Evolutionary conservation across 495 filamentous ascomycete genomes (phyloP).

Genomic region (Aspergillus affinis): DNA sequence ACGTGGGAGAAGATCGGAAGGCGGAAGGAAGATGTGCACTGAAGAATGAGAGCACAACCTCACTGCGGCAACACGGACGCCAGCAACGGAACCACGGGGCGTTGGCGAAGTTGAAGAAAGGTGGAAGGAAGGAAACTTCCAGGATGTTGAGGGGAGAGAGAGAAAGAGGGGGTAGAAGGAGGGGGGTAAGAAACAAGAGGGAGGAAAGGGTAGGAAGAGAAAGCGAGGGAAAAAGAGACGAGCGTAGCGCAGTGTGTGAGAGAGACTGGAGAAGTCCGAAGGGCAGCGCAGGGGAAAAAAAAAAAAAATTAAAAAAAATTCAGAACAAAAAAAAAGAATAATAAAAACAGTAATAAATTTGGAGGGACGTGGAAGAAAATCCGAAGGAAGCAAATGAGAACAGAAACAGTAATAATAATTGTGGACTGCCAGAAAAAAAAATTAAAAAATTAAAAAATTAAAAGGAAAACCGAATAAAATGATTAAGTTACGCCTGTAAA

Average conservation of each 20-base stretch:
- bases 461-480: conserved; percentile 8
- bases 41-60: conserved; percentile 25
- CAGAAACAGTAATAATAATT: conserved; percentile 11
- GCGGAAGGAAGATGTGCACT: conserved; percentile 23
- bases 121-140: conserved; percentile 20
- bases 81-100: conserved; percentile 19
- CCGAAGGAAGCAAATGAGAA: conserved; percentile 18
- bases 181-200: conserved; percentile 23
- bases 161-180: conserved; percentile 24
- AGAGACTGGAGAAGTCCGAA: conserved; percentile 5
- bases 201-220: conserved; percentile 13
- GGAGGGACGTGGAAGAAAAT: conserved; percentile 7
- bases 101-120: conserved; percentile 23
- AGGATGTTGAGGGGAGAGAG: conserved; percentile 21
- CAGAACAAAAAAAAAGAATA: conserved; percentile 15
- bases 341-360: conserved; percentile 9
- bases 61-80: conserved; percentile 22
- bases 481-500: neutral
- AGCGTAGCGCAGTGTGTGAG: conserved; percentile 9
- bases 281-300: conserved; percentile 14
- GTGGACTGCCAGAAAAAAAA: conserved; percentile 19
- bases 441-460: conserved; percentile 11
- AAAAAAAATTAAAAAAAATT: conserved; percentile 21
- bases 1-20: conserved; percentile 19
- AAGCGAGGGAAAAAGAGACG: conserved; percentile 19